Evolutionary conservation across 176 grass and related monocot genomes (phyloP).

Genomic region (Juncus inflexus): DNA sequence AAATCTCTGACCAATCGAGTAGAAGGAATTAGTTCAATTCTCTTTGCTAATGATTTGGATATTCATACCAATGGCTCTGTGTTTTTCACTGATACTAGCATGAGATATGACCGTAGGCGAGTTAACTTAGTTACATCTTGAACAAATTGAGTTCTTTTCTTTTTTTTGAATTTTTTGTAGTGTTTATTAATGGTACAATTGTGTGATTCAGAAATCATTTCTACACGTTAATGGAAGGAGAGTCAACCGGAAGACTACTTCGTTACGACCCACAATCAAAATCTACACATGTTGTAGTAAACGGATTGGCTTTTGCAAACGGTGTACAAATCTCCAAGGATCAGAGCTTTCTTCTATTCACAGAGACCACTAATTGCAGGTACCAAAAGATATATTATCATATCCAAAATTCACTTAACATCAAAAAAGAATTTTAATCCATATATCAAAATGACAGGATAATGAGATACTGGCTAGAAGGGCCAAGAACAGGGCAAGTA

Average conservation of each 20-base stretch:
- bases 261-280: conserved; percentile 57
- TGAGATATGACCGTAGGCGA: conserved; percentile 77
- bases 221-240: conserved; percentile 74
- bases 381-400: neutral
- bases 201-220: conserved; percentile 55
- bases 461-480: conserved; percentile 89
- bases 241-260: conserved; percentile 70
- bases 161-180: neutral
- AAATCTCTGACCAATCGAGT: conserved; percentile 46
- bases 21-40: conserved; percentile 46
- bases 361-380: conserved; percentile 95
- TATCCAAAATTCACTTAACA: neutral
- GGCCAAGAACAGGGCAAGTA: conserved; percentile 32
- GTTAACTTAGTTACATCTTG: neutral
- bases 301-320: conserved; percentile 70
- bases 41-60: conserved; percentile 87
- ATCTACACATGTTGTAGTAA: conserved; percentile 44
- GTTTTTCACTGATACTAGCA: conserved; percentile 90
- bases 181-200: neutral
- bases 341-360: conserved; percentile 66
- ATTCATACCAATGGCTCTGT: conserved; percentile 75
- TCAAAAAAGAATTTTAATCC: neutral
- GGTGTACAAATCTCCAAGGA: conserved; percentile 86
- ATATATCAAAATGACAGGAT: conserved; percentile 32
- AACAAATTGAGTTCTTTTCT: neutral